Conservation (phyloP, 768 basidiomycete genomes). For the Floccularia luteovirens region DNA sequence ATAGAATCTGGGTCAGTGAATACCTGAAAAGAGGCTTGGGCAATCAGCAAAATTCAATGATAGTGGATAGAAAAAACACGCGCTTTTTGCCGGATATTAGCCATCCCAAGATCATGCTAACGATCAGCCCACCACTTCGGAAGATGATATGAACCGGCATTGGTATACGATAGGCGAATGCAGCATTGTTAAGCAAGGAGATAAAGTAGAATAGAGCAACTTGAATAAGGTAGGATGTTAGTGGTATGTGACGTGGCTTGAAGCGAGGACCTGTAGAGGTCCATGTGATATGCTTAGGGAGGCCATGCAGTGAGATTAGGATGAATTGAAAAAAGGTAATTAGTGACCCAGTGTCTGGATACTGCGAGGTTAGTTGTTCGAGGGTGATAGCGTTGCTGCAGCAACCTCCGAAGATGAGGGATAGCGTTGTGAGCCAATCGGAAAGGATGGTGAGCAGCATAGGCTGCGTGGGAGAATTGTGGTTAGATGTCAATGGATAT, state of each 20-base stretch:
- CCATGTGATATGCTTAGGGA: slow-evolving; percentile 56
- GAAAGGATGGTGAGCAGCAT: not conserved
- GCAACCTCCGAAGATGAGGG: slow-evolving; percentile 85
- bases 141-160: slow-evolving; percentile 95
- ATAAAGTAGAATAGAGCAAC: slow-evolving; percentile 75
- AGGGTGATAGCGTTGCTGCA: slow-evolving; percentile 79
- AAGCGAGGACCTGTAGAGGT: slow-evolving; percentile 44
- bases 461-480: too few species aligned
- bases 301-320: slow-evolving; percentile 64
- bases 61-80: slow-evolving; percentile 12
- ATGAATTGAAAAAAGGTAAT: slow-evolving; percentile 87
- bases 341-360: slow-evolving; percentile 70
- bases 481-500: too few species aligned
- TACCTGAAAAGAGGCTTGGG: too few species aligned
- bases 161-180: slow-evolving; percentile 80
- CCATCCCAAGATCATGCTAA: slow-evolving; percentile 80
- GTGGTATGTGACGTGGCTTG: slow-evolving; percentile 58
- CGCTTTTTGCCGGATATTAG: slow-evolving; percentile 56
- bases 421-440: slow-evolving; percentile 55
- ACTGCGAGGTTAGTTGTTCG: slow-evolving; percentile 61
- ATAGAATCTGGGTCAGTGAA: slow-evolving; percentile 50
- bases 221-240: slow-evolving; percentile 69
- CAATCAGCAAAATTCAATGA: not conserved
- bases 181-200: slow-evolving; percentile 85
- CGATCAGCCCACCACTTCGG: slow-evolving; percentile 77